Base-by-base conservation (phyloP, 257 asterid genomes). In the Echites panduratus region DNA sequence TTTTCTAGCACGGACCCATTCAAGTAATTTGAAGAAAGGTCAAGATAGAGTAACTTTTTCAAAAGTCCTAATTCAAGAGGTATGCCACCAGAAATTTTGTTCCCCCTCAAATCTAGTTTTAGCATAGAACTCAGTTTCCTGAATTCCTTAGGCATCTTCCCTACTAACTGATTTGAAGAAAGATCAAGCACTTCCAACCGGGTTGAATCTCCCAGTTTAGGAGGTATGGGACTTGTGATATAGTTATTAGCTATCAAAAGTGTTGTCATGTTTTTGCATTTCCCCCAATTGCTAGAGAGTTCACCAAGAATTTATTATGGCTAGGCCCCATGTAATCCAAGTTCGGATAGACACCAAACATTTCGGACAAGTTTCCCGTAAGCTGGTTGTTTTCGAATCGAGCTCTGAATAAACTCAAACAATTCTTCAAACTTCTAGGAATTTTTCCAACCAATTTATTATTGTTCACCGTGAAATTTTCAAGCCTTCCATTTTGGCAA, bases 111-210 rank as follows among this genome's bases (percentile, higher is more conserved):
- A 40, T 35, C 26, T 47, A 84, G 72, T 20, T 9, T 63, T 16
- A 75, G 3, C 67, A 84, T n/a, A 16, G 9, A 70, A 13, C 48
- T 54, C 41, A 84, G 41, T 3, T 71, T 73, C 19, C 74, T 63
- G 1, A 82, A 59, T 70, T 79, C 68, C 59, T 12, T 22, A 0
- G 85, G 87, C 76, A 82, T 71, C 41, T 22, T 61, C 50, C 88
- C 85, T 0, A 67, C 59, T 27, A 80, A 59, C 5, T 56, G 48
- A 58, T 84, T 84, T 4, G 76, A 75, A 35, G 83, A 75, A 70
- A 85, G 85, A 62, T 85, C 82, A 62, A 85, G 75, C 1, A 7
- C 48, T 35, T 11, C 9, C 12, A 79, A 65, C 4, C 73, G 76
- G 52, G 81, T 49, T 10, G 79, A 67, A 22, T 75, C 47, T 48